Base-by-base conservation (phyloP, 345 rosid species). In the Citrus mangshanensis region DNA sequence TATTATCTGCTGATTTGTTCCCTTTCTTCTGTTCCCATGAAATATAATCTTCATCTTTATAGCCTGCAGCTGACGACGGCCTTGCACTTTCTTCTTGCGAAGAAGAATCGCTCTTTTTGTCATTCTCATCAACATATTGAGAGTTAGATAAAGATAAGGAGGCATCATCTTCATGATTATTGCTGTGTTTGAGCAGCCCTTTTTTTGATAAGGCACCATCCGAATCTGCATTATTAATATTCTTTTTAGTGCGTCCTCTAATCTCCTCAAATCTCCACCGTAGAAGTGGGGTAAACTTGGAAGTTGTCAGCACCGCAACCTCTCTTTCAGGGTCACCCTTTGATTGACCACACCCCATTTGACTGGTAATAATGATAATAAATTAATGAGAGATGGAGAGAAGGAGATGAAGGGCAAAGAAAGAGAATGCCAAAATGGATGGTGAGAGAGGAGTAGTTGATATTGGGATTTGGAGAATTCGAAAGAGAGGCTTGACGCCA, bases 291-390 rank as follows among this genome's bases (percentile, higher is more conserved):
- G 73, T 27, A 9, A 84, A 40, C 38, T n/a, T 81, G 14, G 76
- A 59, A 18, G 72, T 72, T 7, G 72, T 9, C 9, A 12, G 7
- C 19, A 66, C 80, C 21, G 51, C 51, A 12, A 3, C 51, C 51
- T 46, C 51, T 46, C 65, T 37, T 51, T 62, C 28, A 10, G 72
- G 9, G 4, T 76, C 81, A 58, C 27, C 42, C 59, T 37, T 81
- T 34, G 87, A 84, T 62, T 42, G 73, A 0, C 79, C 80, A 40
- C 82, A 81, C 28, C 84, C 87, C 87, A 84, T 84, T 46, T 14
- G 25, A 3, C 5, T 14, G 18, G 2, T 10, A 27, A 22, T 2
- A 5, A 68, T 37, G 9, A 1, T n/a, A n/a, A 38, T 6, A 24
- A 14, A 27, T 22, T 12, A 28, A 24, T 6, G 32, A 58, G 28